phyloP scores from a whole-genome alignment of 768 basidiomycete species.

The Lactarius akahatsu region DNA sequence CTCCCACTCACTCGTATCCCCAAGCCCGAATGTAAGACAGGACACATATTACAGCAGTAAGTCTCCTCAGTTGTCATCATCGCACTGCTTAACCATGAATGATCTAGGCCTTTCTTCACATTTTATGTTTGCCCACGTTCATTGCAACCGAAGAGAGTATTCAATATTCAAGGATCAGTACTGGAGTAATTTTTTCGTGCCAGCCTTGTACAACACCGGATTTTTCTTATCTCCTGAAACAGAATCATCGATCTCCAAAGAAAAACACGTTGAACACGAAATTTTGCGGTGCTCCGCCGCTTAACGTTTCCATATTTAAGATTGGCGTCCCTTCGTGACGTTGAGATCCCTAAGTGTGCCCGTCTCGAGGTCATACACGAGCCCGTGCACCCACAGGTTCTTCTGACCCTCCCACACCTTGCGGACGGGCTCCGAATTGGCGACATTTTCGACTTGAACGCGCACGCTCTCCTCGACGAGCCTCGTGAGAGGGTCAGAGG shows the following conservation, averaged over 20 bases:
- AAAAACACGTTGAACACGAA: too few species aligned
- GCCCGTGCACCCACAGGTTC: constrained; percentile 60
- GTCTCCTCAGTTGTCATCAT: too few species aligned
- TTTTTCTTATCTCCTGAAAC: neutral
- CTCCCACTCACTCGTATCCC: too few species aligned
- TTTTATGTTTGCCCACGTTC: too few species aligned
- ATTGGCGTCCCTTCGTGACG: constrained; percentile 15
- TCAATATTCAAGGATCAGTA: too few species aligned
- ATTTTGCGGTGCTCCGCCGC: neutral
- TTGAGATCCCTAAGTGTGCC: constrained; percentile 35
- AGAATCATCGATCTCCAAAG: neutral
- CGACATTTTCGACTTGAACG: constrained; percentile 35
- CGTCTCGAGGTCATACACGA: constrained; percentile 37
- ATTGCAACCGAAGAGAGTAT: too few species aligned
- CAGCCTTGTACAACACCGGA: neutral
- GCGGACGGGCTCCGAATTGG: constrained; percentile 29
- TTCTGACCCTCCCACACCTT: constrained; percentile 37
- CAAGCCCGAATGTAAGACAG: too few species aligned
- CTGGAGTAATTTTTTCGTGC: too few species aligned
- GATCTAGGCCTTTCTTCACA: too few species aligned
- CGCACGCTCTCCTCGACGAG: constrained; percentile 29
- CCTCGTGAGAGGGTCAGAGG: constrained; percentile 14
- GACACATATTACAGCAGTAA: too few species aligned
- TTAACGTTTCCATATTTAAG: neutral
- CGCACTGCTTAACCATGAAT: too few species aligned